Conservation (phyloP, 2,329 filamentous ascomycete species). For the Fusarium irregulare region DNA sequence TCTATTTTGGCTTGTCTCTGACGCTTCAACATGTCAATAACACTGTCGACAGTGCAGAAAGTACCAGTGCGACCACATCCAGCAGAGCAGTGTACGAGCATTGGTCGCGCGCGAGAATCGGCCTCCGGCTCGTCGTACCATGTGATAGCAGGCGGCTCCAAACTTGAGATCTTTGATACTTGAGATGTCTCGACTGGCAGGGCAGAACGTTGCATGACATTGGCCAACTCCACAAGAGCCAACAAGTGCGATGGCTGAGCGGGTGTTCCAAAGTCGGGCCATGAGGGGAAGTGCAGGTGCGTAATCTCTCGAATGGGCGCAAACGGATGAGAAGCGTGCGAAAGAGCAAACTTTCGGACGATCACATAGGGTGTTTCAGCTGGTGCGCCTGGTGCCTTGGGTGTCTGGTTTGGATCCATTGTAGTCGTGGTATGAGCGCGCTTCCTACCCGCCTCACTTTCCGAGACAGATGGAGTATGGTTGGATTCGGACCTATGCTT, state of each 20-base stretch:
- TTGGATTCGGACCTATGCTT: slow-evolving; percentile 59
- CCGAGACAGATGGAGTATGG: slow-evolving; percentile 38
- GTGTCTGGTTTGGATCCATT: slow-evolving; percentile 50
- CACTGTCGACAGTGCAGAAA: slow-evolving; percentile 95
- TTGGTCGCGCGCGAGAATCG: slow-evolving; percentile 68
- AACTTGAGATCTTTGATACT: slow-evolving; percentile 47
- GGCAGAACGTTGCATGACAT: slow-evolving; percentile 73
- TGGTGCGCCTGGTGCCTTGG: slow-evolving; percentile 45
- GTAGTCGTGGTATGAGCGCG: slow-evolving; percentile 67
- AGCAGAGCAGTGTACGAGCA: slow-evolving; percentile 94
- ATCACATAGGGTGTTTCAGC: slow-evolving; percentile 79
- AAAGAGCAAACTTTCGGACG: slow-evolving; percentile 87
- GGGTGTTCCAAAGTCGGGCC: slow-evolving; percentile 96
- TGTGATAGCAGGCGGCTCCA: slow-evolving; percentile 52
- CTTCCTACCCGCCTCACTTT: slow-evolving; percentile 58
- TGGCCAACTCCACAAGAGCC: slow-evolving; percentile 88
- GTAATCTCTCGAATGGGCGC: slow-evolving; percentile 90
- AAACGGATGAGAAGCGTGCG: slow-evolving; percentile 81
- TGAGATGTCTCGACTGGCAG: slow-evolving; percentile 59
- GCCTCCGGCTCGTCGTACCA: slow-evolving; percentile 71
- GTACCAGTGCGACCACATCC: slow-evolving; percentile 96
- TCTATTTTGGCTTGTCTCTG: slow-evolving; percentile 64
- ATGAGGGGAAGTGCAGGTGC: slow-evolving; percentile 93
- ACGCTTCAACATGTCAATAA: slow-evolving; percentile 96
- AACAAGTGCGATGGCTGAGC: slow-evolving; percentile 89